Evolutionary conservation across 257 asterid genomes (phyloP).

Genomic region (Solanum pennellii): DNA sequence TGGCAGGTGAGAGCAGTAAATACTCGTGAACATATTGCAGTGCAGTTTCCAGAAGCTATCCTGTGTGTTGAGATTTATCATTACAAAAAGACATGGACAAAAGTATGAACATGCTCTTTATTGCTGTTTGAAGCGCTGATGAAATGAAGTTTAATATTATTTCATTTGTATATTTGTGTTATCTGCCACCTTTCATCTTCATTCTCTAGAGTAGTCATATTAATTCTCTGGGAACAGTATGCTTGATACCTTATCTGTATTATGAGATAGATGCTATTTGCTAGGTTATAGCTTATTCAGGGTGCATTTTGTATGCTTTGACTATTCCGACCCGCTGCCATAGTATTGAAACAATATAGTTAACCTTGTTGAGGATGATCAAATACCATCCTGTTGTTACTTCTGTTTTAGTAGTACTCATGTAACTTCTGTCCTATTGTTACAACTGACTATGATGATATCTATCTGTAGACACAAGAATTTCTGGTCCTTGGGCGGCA

Average conservation of each 20-base stretch:
- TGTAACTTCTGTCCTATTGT: not conserved
- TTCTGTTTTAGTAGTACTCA: not conserved
- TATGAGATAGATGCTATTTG: not conserved
- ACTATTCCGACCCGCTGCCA: not conserved
- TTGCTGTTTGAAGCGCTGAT: not conserved
- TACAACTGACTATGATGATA: constrained; percentile 11
- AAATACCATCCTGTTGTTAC: not conserved
- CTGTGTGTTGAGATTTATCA: constrained; percentile 80
- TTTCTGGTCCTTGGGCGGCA: constrained; percentile 80
- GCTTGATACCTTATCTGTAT: not conserved
- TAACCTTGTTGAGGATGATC: not conserved
- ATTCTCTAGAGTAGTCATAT: not conserved
- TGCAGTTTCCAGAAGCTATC: constrained; percentile 62
- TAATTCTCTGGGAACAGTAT: not conserved
- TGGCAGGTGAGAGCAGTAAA: constrained; percentile 51
- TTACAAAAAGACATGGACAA: constrained; percentile 32
- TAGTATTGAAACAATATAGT: not conserved
- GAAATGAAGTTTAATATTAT: not conserved
- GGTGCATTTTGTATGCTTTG: not conserved
- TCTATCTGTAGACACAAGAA: constrained; percentile 56
- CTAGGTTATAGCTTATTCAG: not conserved
- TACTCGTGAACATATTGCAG: constrained; percentile 26
- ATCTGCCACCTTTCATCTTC: not conserved
- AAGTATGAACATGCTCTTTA: constrained; percentile 27
- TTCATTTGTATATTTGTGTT: not conserved